phyloP scores from a whole-genome alignment of 176 grass and related monocot genomes.

The Carex cristatella region DNA sequence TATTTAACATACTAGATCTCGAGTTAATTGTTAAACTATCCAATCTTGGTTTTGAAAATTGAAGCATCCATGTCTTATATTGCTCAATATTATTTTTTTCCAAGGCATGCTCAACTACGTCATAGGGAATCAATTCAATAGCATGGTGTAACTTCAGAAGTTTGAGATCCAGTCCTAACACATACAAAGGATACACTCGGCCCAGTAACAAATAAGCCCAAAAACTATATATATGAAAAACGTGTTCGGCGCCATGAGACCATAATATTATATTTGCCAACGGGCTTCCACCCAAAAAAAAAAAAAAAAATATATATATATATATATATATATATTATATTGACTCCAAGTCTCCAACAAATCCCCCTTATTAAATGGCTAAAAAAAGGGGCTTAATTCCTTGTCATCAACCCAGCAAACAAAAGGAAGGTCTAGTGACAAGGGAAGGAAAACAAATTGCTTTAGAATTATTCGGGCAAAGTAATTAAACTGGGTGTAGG shows the following conservation, averaged over 20 bases:
- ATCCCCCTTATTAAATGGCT: neutral
- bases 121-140: too few relatives aligned
- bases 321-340: too few relatives aligned
- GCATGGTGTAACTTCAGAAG: too few relatives aligned
- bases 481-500: slow-evolving; percentile 19
- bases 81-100: neutral
- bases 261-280: neutral
- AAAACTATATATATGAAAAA: neutral
- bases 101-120: too few relatives aligned
- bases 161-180: neutral
- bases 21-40: neutral
- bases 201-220: neutral
- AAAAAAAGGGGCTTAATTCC: neutral
- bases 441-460: neutral
- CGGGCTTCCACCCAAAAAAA: too few relatives aligned
- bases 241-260: neutral
- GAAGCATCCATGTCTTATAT: neutral
- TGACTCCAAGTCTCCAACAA: neutral
- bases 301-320: too few relatives aligned
- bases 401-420: slow-evolving; percentile 5
- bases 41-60: neutral
- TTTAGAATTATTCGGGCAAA: slow-evolving; percentile 8
- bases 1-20: neutral
- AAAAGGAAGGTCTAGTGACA: neutral
- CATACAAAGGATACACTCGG: neutral